These are phyloP conservation scores for Pseudocercospora fuligena DNA, from an alignment of 2,329 filamentous ascomycete species.

Conservation along the genomic window DNA sequence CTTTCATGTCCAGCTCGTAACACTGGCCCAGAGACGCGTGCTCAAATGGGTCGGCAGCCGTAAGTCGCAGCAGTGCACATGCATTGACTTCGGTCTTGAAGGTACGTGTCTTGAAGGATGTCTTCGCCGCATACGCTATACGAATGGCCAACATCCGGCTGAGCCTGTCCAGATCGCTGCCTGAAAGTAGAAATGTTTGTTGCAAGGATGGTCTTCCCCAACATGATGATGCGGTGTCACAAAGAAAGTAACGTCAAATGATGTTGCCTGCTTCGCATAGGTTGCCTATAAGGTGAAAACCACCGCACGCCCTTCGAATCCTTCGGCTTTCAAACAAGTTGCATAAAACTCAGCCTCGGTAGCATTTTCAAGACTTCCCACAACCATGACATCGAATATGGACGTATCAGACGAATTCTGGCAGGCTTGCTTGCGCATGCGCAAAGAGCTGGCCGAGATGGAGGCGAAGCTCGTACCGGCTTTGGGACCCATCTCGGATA, in stretches of 20 bases:
- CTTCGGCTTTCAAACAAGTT: background rate
- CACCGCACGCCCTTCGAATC: background rate
- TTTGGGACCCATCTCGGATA: background rate
- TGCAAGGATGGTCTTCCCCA: background rate
- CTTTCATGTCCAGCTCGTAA: background rate
- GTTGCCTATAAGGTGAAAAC: background rate
- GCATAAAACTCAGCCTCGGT: background rate
- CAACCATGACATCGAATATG: background rate
- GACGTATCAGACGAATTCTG: background rate
- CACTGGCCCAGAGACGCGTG: no score
- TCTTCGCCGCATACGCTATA: background rate
- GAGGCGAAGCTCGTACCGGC: slow-evolving; percentile 6
- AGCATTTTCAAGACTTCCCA: background rate
- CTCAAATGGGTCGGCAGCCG: no score
- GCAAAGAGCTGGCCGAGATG: background rate
- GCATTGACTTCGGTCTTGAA: no score
- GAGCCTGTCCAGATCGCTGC: background rate
- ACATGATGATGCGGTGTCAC: background rate
- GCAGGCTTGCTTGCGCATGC: background rate
- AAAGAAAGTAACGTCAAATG: background rate
- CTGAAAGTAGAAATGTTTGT: background rate
- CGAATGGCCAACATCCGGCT: background rate
- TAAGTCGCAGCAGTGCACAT: no score
- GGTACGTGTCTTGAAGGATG: background rate
- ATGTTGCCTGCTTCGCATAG: background rate